Conservation (phyloP, 108 stramenopile species). For the Cyclotella kingstonii region DNA sequence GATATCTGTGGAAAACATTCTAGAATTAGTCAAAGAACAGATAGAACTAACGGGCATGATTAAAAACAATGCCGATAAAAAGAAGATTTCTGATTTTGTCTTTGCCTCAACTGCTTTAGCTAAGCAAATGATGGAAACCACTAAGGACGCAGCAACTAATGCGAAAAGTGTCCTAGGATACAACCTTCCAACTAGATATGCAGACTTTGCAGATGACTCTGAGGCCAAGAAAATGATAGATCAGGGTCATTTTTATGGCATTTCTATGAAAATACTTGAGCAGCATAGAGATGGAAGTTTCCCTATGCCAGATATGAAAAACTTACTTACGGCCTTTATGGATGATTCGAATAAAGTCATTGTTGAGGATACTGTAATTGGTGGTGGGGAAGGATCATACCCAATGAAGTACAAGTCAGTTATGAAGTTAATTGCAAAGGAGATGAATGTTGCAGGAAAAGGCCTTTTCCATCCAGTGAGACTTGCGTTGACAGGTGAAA, state of each 20-base stretch:
- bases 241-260: slow-evolving; percentile 75
- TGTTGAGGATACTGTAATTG: slow-evolving; percentile 63
- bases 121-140: slow-evolving; percentile 91
- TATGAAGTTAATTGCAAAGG: slow-evolving; percentile 88
- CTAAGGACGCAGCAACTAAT: slow-evolving; percentile 81
- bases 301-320: slow-evolving; percentile 57
- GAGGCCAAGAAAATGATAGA: slow-evolving; percentile 77
- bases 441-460: slow-evolving; percentile 85
- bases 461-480: slow-evolving; percentile 93
- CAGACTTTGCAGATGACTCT: slow-evolving; percentile 56
- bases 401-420: slow-evolving; percentile 67
- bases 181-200: slow-evolving; percentile 65
- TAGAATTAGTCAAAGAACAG: slow-evolving; percentile 75
- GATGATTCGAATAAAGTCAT: slow-evolving; percentile 67
- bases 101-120: slow-evolving; percentile 78
- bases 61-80: slow-evolving; percentile 47
- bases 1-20: slow-evolving; percentile 57
- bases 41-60: slow-evolving; percentile 53
- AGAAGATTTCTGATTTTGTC: slow-evolving; percentile 52
- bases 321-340: slow-evolving; percentile 68
- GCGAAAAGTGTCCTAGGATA: slow-evolving; percentile 83
- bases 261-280: slow-evolving; percentile 55
- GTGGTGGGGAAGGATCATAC: slow-evolving; percentile 60
- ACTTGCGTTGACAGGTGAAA: slow-evolving; percentile 91
- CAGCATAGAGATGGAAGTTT: slow-evolving; percentile 53